Percentiles rank a stretch among this genome's conserved stretches.
phyloP scores from a whole-genome alignment of 2,329 filamentous ascomycete genomes.

The Cordyceps pruinosa region DNA sequence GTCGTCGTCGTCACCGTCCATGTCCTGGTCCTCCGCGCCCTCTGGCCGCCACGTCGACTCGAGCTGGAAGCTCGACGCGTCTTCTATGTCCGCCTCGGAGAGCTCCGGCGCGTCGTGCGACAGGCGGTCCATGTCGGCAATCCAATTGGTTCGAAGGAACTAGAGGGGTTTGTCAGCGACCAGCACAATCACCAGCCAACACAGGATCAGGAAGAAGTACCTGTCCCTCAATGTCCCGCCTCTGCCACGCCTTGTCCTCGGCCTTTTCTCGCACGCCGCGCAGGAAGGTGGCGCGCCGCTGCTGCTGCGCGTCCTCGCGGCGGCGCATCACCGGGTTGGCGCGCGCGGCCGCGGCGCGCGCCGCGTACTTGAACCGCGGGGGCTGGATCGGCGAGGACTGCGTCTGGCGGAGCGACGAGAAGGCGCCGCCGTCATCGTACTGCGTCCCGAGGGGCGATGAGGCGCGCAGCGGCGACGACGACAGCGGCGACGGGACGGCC shows the following conservation, averaged over 20 bases:
- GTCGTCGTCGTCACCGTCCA: constrained; percentile 48
- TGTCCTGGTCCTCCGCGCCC: constrained; percentile 34
- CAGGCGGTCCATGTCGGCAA: constrained; percentile 27
- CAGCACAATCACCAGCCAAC: neutral
- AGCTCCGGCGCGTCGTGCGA: constrained; percentile 31
- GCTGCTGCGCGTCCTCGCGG: constrained; percentile 56
- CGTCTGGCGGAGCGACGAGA: constrained; percentile 33
- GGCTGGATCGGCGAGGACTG: constrained; percentile 40
- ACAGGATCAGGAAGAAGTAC: constrained; percentile 17
- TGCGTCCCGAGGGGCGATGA: constrained; percentile 40
- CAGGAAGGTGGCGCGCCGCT: constrained; percentile 61
- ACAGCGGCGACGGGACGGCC: constrained; percentile 47
- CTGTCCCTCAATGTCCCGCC: constrained; percentile 55
- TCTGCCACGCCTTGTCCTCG: constrained; percentile 53
- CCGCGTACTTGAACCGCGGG: constrained; percentile 42
- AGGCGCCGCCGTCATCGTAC: constrained; percentile 21
- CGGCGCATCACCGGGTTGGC: constrained; percentile 56
- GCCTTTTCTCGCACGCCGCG: constrained; percentile 56
- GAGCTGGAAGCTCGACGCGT: constrained; percentile 34
- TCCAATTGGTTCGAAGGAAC: constrained; percentile 31
- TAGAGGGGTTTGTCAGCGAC: constrained; percentile 13
- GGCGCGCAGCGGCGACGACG: constrained; percentile 52
- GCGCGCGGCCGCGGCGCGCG: constrained; percentile 49
- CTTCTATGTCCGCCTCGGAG: constrained; percentile 46
- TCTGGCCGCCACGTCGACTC: constrained; percentile 16